A percentile compares a stretch with the other conserved stretches of the same genome.
Evolutionary conservation across 371 early-diverging fungal genomes (phyloP).

Genomic region (Mucor lusitanicus): DNA sequence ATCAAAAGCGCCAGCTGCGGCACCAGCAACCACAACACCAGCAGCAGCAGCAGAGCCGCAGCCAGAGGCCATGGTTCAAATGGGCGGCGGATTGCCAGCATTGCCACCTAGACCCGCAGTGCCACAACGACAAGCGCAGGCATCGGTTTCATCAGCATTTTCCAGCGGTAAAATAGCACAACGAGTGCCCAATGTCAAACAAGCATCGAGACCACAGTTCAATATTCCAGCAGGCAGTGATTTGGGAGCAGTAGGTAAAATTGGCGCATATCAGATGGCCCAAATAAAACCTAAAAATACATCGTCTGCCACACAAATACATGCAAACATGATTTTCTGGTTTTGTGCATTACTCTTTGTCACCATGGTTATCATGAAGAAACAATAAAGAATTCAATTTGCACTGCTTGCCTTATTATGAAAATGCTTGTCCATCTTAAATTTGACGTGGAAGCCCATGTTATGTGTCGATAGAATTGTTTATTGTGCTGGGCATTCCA

Average conservation of each 20-base stretch:
- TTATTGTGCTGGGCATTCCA: background rate
- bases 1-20: background rate
- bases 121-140: background rate
- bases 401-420: background rate
- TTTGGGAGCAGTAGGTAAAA: conserved; percentile 17
- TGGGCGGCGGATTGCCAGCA: conserved; percentile 17
- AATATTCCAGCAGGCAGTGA: conserved; percentile 16
- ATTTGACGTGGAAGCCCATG: background rate
- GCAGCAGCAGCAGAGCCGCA: background rate
- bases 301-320: background rate
- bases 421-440: background rate
- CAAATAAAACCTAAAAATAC: conserved; percentile 3
- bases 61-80: background rate
- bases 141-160: background rate
- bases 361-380: conserved; percentile 1
- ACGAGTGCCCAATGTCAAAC: conserved; percentile 5
- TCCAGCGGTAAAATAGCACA: background rate
- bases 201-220: background rate
- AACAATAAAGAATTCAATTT: background rate
- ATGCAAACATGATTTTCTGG: conserved; percentile 1
- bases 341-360: conserved; percentile 6
- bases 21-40: background rate
- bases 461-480: background rate
- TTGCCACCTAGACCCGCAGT: conserved; percentile 6
- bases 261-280: conserved; percentile 17